Conservation (phyloP, 2,329 filamentous ascomycete genomes). For the Trichoderma sp. region DNA sequence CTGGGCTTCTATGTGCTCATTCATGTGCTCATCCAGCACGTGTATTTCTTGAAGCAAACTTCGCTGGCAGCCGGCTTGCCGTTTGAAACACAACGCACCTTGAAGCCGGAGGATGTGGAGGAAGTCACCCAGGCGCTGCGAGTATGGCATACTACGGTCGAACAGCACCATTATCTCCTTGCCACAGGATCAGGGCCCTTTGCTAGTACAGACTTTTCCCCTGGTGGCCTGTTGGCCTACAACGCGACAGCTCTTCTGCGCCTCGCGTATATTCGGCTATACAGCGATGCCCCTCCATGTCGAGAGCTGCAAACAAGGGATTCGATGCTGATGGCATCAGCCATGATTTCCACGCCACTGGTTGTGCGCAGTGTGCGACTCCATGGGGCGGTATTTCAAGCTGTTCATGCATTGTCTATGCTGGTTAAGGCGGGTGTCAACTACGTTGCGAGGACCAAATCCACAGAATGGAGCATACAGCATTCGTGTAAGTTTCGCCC, state of each 20-base stretch:
- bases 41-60: slow-evolving; percentile 66
- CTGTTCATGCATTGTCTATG: slow-evolving; percentile 66
- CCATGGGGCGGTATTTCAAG: slow-evolving; percentile 63
- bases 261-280: slow-evolving; percentile 62
- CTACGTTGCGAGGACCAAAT: slow-evolving; percentile 60
- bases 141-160: slow-evolving; percentile 58
- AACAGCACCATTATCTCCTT: slow-evolving; percentile 52
- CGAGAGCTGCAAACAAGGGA: slow-evolving; percentile 64
- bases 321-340: slow-evolving; percentile 57
- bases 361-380: slow-evolving; percentile 58
- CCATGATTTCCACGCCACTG: slow-evolving; percentile 56
- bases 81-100: slow-evolving; percentile 48
- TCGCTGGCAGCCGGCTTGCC: slow-evolving; percentile 49
- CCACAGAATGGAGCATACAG: slow-evolving; percentile 61
- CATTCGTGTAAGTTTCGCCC: slow-evolving; percentile 51
- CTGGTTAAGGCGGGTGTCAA: slow-evolving; percentile 62
- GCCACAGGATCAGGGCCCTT: slow-evolving; percentile 48
- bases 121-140: slow-evolving; percentile 54
- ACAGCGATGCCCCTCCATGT: slow-evolving; percentile 62
- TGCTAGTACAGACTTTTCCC: slow-evolving; percentile 48
- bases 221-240: slow-evolving; percentile 61
- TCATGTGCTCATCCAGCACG: slow-evolving; percentile 68
- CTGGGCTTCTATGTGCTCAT: slow-evolving; percentile 70
- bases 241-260: slow-evolving; percentile 61
- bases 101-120: slow-evolving; percentile 55